Conservation (phyloP, 805 yeast species). For the Saccharomycopsis sp. region DNA sequence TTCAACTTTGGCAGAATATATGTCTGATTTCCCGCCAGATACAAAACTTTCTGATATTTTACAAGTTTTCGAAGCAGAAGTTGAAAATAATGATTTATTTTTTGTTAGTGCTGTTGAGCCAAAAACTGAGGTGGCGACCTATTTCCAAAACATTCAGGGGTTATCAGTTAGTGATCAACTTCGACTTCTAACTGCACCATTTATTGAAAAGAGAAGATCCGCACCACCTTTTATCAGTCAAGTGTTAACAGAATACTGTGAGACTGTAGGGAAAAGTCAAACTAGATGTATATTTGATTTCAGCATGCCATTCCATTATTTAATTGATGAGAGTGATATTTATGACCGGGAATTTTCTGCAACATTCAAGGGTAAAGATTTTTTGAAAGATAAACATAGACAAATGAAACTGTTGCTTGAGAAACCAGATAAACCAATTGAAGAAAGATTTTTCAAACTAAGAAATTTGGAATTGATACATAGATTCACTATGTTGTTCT, state of each 20-base stretch:
- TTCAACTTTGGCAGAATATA: slow-evolving; percentile 57
- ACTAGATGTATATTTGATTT: slow-evolving; percentile 15
- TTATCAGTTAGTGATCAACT: slow-evolving; percentile 52
- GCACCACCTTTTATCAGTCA: slow-evolving; percentile 17
- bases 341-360: too few species aligned
- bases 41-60: slow-evolving; percentile 42
- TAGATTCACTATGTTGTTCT: slow-evolving; percentile 54
- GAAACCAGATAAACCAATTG: neutral
- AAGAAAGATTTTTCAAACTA: slow-evolving; percentile 2
- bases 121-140: slow-evolving; percentile 34
- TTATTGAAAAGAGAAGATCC: slow-evolving; percentile 28
- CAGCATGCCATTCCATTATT: slow-evolving; percentile 27
- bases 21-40: slow-evolving; percentile 51
- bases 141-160: slow-evolving; percentile 37
- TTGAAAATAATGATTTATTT: slow-evolving; percentile 28
- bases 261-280: slow-evolving; percentile 39
- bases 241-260: slow-evolving; percentile 41
- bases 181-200: slow-evolving; percentile 56
- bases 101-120: slow-evolving; percentile 34
- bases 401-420: too few species aligned
- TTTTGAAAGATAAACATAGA: neutral
- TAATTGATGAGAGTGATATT: neutral
- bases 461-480: slow-evolving; percentile 56
- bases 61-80: slow-evolving; percentile 39
- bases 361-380: neutral